phyloP scores from a whole-genome alignment of 2,329 filamentous ascomycete genomes.

The Aspergillus intermedius region DNA sequence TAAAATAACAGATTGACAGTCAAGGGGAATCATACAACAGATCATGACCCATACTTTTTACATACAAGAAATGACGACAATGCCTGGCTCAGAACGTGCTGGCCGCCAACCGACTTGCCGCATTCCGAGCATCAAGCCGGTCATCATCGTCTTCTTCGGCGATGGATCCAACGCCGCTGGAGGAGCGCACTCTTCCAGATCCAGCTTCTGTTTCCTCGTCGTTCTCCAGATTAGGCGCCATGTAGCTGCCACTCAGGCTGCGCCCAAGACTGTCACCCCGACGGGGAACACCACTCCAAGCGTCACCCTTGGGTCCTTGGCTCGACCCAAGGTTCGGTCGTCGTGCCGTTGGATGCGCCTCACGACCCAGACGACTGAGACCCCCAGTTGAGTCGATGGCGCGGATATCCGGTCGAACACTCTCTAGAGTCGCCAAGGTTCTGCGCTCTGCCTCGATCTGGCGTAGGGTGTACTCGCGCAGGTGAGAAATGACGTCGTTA shows the following conservation, averaged over 20 bases:
- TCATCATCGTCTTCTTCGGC: conserved; percentile 70
- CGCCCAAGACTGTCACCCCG: conserved; percentile 71
- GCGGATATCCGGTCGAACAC: conserved; percentile 84
- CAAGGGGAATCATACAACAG: conserved; percentile 27
- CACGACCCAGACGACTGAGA: conserved; percentile 79
- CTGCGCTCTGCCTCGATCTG: conserved; percentile 94
- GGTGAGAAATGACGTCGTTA: conserved; percentile 71
- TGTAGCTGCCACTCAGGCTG: conserved; percentile 67
- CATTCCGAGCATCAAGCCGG: conserved; percentile 88
- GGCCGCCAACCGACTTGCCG: conserved; percentile 83
- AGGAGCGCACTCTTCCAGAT: conserved; percentile 42
- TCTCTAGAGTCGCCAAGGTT: conserved; percentile 86
- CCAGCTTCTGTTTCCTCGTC: conserved; percentile 48
- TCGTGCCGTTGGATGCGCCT: conserved; percentile 70
- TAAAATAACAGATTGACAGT: neutral
- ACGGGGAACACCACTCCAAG: conserved; percentile 91
- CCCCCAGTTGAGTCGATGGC: conserved; percentile 88
- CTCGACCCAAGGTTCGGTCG: conserved; percentile 74
- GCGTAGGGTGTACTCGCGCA: conserved; percentile 87
- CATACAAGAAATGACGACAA: conserved; percentile 13
- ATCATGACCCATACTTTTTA: conserved; percentile 26
- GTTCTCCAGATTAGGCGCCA: conserved; percentile 59
- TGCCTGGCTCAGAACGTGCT: conserved; percentile 68
- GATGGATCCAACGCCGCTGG: conserved; percentile 40
- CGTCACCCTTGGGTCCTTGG: conserved; percentile 95